Percentiles rank a stretch among this genome's conserved stretches.
phyloP scores from a whole-genome alignment of 179 eudicot species.

The Beta lomatogona region DNA sequence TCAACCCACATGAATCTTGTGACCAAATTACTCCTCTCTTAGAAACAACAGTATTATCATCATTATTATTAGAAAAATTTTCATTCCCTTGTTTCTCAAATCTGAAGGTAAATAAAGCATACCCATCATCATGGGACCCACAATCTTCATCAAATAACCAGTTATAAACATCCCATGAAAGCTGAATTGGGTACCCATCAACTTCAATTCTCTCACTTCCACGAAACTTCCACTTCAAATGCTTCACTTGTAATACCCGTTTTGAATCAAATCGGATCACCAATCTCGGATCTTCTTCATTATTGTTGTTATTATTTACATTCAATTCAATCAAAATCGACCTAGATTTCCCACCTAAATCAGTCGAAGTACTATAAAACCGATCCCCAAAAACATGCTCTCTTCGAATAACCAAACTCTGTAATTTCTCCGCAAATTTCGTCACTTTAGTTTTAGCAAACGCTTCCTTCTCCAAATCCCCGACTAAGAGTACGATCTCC shows the following conservation, averaged over 20 bases:
- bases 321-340: conserved; percentile 53
- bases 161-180: conserved; percentile 78
- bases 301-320: not conserved
- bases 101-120: conserved; percentile 59
- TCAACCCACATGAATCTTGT: conserved; percentile 48
- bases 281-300: conserved; percentile 54
- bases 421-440: conserved; percentile 3
- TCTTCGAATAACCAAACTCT: conserved; percentile 49
- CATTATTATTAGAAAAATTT: not conserved
- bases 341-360: conserved; percentile 45
- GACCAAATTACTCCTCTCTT: conserved; percentile 30
- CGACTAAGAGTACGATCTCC: conserved; percentile 46
- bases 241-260: conserved; percentile 58
- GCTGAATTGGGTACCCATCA: conserved; percentile 55
- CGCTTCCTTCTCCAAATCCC: conserved; percentile 47
- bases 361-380: conserved; percentile 43
- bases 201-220: conserved; percentile 70
- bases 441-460: conserved; percentile 27
- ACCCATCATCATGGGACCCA: conserved; percentile 37
- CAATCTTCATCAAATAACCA: conserved; percentile 58
- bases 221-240: conserved; percentile 78
- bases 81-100: conserved; percentile 39
- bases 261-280: conserved; percentile 52
- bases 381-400: conserved; percentile 64
- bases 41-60: not conserved